Base-by-base conservation (phyloP, 768 basidiomycete species). In the Porphyrellus cyaneotinctus region DNA sequence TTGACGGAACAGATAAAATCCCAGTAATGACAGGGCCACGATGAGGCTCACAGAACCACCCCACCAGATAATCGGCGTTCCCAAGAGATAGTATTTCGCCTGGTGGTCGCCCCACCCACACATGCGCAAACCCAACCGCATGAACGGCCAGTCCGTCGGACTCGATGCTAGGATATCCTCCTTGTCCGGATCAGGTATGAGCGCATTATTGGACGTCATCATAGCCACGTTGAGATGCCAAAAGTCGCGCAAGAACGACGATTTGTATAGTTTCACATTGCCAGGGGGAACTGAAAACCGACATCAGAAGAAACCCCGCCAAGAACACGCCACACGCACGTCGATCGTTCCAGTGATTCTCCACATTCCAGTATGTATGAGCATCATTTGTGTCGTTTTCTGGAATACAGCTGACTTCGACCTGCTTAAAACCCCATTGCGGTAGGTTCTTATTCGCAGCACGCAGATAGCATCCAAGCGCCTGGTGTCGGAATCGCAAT, bases 181-280 rank as follows among this genome's bases (percentile, higher is more conserved):
- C 72, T 98, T 98, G 77, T 99, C 97, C 0, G 95, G 93, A 64
- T 99, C 94, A 1, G 97, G 97, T 36, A 98, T 70, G 49, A 99
- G 85, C 0, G 97, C 95, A 65, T 99, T 99, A 75, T 99, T 99
- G 6, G 97, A 97, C 0, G 95, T 97, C 91, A 95, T 94, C 97
- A 99, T 99, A 9, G 95, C 97, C 23, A 28, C 26, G 26, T 99
- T 99, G 51, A 99, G 82, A 68, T 99, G 95, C 86, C 92, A 95
- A 72, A 99, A 99, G 73, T 99, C 95, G 47, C 89, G 85, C 42
- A 95, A 73, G 80, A 99, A 99, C 0, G 95, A 88, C 2, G 95
- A 95, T 35, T 74, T 78, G 74, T 95, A 97, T 52, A 85, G 81
- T 64, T 90, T 94, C 54, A 80, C 78, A 36, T 95, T 78, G 2